Evolutionary conservation across 805 yeast genomes (phyloP).

Genomic region (Hanseniaspora nectarophila): DNA sequence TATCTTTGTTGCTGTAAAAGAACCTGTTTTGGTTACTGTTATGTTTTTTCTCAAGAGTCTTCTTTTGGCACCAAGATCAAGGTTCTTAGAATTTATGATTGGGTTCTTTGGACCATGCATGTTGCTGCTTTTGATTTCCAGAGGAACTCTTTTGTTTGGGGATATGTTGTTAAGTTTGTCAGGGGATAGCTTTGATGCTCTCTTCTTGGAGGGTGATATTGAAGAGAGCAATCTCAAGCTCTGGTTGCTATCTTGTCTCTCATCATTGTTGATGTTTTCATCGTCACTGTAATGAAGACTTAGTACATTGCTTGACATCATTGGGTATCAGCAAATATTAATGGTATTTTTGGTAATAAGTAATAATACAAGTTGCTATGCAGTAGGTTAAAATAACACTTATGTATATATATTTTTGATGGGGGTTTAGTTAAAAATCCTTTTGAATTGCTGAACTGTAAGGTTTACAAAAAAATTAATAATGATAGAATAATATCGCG

Average conservation of each 20-base stretch:
- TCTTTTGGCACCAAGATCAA: background rate
- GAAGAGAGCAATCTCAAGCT: constrained; percentile 2
- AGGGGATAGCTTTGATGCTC: background rate
- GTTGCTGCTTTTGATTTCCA: constrained; percentile 4
- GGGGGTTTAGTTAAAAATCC: too few species aligned
- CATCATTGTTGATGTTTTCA: constrained; percentile 7
- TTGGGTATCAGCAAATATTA: too few species aligned
- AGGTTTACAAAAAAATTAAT: too few species aligned
- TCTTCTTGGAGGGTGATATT: constrained; percentile 6
- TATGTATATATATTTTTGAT: too few species aligned
- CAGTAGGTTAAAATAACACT: too few species aligned
- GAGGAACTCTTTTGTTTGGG: constrained; percentile 3
- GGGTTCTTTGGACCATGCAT: too few species aligned
- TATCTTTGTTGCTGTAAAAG: background rate
- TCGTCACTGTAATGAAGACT: constrained; percentile 4
- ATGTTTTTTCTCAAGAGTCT: constrained; percentile 1
- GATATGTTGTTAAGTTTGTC: background rate
- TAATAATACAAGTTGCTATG: too few species aligned
- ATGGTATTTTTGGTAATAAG: too few species aligned
- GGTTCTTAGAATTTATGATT: background rate
- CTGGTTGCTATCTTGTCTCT: constrained; percentile 1
- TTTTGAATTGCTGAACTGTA: background rate
- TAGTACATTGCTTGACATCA: background rate
- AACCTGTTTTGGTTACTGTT: constrained; percentile 12
- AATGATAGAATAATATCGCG: too few species aligned